These are phyloP conservation scores for Triticum monococcum DNA, from an alignment of 176 grass and related monocot genomes.

Conservation along the genomic window DNA sequence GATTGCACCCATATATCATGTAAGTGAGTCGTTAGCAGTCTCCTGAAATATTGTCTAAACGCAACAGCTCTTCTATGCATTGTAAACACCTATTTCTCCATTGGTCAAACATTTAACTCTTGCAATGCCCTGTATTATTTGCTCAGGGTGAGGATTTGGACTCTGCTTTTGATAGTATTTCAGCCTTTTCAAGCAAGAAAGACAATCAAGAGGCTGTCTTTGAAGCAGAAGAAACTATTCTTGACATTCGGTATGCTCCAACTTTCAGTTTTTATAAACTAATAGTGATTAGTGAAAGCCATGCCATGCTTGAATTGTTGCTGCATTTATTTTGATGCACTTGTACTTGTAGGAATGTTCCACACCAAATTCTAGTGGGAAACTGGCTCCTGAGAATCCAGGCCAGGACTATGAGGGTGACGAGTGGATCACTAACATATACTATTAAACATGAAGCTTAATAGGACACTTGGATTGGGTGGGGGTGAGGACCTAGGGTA, in stretches of 20 bases:
- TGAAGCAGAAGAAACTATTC: conserved; percentile 81
- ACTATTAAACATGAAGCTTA: not conserved
- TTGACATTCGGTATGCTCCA: conserved; percentile 80
- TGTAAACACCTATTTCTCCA: not conserved
- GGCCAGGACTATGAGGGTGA: not conserved
- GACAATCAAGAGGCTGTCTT: conserved; percentile 93
- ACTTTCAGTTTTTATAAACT: conserved; percentile 21
- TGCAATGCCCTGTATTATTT: not conserved
- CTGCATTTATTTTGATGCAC: not conserved
- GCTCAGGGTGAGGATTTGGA: conserved; percentile 87
- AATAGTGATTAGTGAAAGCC: not conserved
- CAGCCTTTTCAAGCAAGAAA: conserved; percentile 86
- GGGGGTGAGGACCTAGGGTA: not conserved
- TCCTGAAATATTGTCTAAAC: not conserved
- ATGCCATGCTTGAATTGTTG: conserved; percentile 3
- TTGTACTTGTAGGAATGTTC: not conserved
- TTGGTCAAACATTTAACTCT: conserved; percentile 4
- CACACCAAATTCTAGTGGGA: not conserved
- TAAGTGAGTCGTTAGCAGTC: not conserved
- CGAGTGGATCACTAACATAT: not conserved
- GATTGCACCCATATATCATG: not conserved
- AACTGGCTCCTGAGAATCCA: not conserved
- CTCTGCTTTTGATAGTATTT: conserved; percentile 99
- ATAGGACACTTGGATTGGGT: not conserved
- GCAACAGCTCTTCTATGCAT: not conserved